Percentiles rank a stretch among this genome's conserved stretches.
phyloP scores from a whole-genome alignment of 2,329 filamentous ascomycete genomes.

The Calonectria hongkongensis region DNA sequence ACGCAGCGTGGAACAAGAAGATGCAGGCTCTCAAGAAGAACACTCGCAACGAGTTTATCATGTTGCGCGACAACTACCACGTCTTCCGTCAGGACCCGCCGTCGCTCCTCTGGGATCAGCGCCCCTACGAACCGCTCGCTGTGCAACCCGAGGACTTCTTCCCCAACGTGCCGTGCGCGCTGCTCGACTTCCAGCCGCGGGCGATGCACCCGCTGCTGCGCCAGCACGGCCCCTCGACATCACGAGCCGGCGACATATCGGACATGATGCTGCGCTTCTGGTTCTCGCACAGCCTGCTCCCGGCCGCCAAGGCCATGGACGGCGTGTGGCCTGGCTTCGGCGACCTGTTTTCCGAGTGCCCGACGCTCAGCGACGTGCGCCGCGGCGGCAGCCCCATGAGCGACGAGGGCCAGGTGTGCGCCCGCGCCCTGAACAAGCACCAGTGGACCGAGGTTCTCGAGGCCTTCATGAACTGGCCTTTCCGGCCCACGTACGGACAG shows the following conservation, averaged over 20 bases:
- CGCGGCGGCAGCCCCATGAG: slow-evolving; percentile 66
- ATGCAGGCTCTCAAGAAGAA: slow-evolving; percentile 60
- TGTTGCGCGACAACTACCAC: slow-evolving; percentile 73
- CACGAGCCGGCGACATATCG: slow-evolving; percentile 69
- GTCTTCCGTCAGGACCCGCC: slow-evolving; percentile 70
- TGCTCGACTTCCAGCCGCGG: slow-evolving; percentile 82
- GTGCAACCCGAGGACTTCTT: slow-evolving; percentile 78
- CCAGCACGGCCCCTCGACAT: slow-evolving; percentile 63
- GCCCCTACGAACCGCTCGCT: slow-evolving; percentile 81
- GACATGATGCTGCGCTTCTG: slow-evolving; percentile 67
- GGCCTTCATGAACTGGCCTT: slow-evolving; percentile 80
- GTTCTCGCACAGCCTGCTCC: slow-evolving; percentile 67
- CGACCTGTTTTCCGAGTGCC: slow-evolving; percentile 70
- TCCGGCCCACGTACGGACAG: slow-evolving; percentile 70
- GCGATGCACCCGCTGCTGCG: slow-evolving; percentile 69
- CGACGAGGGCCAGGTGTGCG: slow-evolving; percentile 64
- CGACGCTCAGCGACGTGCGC: slow-evolving; percentile 67
- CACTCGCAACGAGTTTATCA: slow-evolving; percentile 60
- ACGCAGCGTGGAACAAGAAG: slow-evolving; percentile 60
- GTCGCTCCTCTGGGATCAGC: slow-evolving; percentile 80
- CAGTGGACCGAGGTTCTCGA: slow-evolving; percentile 76
- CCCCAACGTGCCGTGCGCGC: slow-evolving; percentile 73
- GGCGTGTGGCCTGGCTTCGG: slow-evolving; percentile 76
- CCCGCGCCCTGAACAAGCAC: slow-evolving; percentile 69
- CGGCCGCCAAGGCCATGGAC: slow-evolving; percentile 68